phyloP scores from a whole-genome alignment of 2,329 filamentous ascomycete species.

The Pseudogymnoascus sp. region DNA sequence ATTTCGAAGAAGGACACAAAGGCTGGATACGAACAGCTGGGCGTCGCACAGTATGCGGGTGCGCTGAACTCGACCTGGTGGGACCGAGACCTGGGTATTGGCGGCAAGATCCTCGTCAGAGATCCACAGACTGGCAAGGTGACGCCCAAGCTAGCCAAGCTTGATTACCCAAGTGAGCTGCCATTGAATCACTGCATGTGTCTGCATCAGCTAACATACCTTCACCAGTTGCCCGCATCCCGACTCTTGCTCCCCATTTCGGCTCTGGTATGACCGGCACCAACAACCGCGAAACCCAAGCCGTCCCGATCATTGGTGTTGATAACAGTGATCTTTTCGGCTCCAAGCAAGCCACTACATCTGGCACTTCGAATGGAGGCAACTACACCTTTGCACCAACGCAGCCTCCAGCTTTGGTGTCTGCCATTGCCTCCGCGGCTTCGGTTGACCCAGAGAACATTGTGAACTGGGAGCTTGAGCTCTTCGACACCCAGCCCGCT shows the following conservation, averaged over 20 bases:
- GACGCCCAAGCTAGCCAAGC: slow-evolving; percentile 71
- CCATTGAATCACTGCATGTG: not conserved
- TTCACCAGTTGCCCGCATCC: slow-evolving; percentile 64
- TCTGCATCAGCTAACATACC: slow-evolving; percentile 14
- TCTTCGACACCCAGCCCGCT: slow-evolving; percentile 84
- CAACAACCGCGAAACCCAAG: slow-evolving; percentile 82
- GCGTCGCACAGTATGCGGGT: slow-evolving; percentile 87
- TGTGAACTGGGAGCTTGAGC: slow-evolving; percentile 93
- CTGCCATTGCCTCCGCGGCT: slow-evolving; percentile 72
- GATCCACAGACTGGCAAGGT: slow-evolving; percentile 68
- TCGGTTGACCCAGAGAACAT: slow-evolving; percentile 69
- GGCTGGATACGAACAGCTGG: slow-evolving; percentile 80
- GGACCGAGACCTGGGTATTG: slow-evolving; percentile 89
- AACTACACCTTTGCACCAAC: slow-evolving; percentile 61
- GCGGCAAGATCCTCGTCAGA: slow-evolving; percentile 78
- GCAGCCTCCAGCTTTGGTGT: slow-evolving; percentile 78
- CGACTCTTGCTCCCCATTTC: slow-evolving; percentile 90
- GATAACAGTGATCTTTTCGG: slow-evolving; percentile 56
- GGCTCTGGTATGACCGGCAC: slow-evolving; percentile 61
- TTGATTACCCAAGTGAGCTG: slow-evolving; percentile 71
- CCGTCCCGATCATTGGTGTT: slow-evolving; percentile 87
- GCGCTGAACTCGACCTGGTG: slow-evolving; percentile 87
- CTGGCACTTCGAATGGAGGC: slow-evolving; percentile 21
- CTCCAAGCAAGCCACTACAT: slow-evolving; percentile 24
- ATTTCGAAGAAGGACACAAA: slow-evolving; percentile 76